These are phyloP conservation scores for Aurantiochytrium sp. DNA, from an alignment of 108 stramenopile species.

Conservation along the genomic window DNA sequence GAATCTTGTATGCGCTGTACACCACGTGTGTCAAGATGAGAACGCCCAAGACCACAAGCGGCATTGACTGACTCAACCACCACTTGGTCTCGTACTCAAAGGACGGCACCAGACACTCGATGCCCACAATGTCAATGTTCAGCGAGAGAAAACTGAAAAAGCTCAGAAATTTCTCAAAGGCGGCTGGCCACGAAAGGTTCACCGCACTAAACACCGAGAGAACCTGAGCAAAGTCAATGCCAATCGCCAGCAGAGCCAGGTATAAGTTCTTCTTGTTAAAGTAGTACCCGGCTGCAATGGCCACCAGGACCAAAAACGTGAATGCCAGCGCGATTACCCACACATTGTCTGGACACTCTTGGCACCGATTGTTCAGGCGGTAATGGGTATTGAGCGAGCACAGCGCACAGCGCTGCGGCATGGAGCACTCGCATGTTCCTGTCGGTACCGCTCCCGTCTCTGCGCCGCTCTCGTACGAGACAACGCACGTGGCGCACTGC, in stretches of 20 bases:
- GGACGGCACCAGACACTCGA: slow-evolving; percentile 22
- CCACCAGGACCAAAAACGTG: background rate
- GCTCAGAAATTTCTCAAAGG: slow-evolving; percentile 14
- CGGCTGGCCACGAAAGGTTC: slow-evolving; percentile 27
- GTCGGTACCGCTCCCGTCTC: background rate
- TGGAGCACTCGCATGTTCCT: background rate
- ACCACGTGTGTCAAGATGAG: slow-evolving; percentile 1
- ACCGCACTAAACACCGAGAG: slow-evolving; percentile 24
- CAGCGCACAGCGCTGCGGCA: slow-evolving; percentile 12
- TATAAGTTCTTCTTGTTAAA: slow-evolving; percentile 28
- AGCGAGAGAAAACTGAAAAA: slow-evolving; percentile 18
- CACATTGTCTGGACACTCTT: slow-evolving; percentile 27
- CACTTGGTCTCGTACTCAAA: slow-evolving; percentile 30
- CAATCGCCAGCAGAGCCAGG: slow-evolving; percentile 27
- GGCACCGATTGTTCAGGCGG: slow-evolving; percentile 27
- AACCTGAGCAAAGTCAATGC: slow-evolving; percentile 35
- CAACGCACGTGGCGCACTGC: background rate
- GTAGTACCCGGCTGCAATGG: slow-evolving; percentile 20
- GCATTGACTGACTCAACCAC: background rate
- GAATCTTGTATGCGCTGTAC: slow-evolving; percentile 21
- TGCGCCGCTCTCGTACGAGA: background rate
- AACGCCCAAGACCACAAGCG: background rate
- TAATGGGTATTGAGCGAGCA: slow-evolving; percentile 14
- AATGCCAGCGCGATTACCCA: background rate
- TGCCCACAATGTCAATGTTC: slow-evolving; percentile 33